Base-by-base conservation (phyloP, 2,329 filamentous ascomycete genomes). In the Elsinoe batatas region DNA sequence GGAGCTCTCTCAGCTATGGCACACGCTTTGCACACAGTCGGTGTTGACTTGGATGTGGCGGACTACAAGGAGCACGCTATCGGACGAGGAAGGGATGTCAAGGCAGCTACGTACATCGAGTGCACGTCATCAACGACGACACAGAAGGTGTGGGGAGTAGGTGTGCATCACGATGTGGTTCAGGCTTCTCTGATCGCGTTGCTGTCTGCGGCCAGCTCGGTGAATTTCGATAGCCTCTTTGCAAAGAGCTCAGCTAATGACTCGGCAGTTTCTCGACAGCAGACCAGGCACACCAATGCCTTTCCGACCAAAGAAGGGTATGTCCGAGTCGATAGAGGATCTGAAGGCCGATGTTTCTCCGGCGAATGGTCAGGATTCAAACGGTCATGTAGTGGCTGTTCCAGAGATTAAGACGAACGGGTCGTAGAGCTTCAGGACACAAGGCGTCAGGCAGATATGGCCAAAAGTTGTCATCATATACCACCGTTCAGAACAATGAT, bases 31-130 rank as follows among this genome's bases (percentile, higher is more conserved):
- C 81, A 82, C 63, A 77, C 78, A 13, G 73, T 97, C 33, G 88
- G 88, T 57, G 85, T 97, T 60, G 85, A 94, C 65, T 76, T 97
- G 20, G 91, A 97, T 67, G 89, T 97, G 53, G 81, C 84, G 44
- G 89, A 96, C 69, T 97, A 97, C 77, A 95, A 94, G 76, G 93
- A 97, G 71, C 91, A 97, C 72, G 86, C 91, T 26, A 90, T 97
- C 63, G 89, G 89, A 61, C 77, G 79, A 53, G 88, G 88, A 59
- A 81, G 83, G 57, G 82, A 89, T 59, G 88, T 91, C 62, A 94
- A 94, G 75, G 91, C 91, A n/a, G 91, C 90, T 1, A 88, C 91
- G 1, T 97, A 94, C 68, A 95, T 97, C 61, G 88, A 96, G 71
- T 95, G 90, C 71, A 90, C 80, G 26, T 79, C 83, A 17, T 72